Conservation (phyloP, 257 asterid species). For the Fraxinus quadrangulata region DNA sequence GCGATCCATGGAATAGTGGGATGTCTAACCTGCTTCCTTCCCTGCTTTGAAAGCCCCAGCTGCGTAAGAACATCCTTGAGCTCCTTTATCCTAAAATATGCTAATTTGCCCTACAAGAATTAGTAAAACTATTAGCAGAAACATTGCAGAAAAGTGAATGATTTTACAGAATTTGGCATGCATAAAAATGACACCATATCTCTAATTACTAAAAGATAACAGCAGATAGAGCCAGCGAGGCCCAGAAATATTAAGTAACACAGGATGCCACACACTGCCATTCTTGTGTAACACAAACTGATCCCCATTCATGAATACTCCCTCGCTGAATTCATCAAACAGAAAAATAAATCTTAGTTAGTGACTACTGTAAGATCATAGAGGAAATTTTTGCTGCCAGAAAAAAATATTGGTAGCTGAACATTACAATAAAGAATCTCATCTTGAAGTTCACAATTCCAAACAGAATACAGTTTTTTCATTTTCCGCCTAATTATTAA, state of each 20-base stretch:
- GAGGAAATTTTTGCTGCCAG: too few relatives aligned
- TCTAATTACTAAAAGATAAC: background rate
- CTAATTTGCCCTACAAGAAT: constrained; percentile 70
- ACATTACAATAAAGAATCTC: background rate
- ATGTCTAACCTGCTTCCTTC: constrained; percentile 89
- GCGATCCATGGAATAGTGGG: background rate
- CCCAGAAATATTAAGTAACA: background rate
- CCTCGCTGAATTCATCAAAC: too few relatives aligned
- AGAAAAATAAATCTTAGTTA: too few relatives aligned
- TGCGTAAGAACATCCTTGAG: constrained; percentile 90
- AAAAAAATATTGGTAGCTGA: too few relatives aligned
- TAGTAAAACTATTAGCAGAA: constrained; percentile 2
- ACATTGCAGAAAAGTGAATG: background rate
- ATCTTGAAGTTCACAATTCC: background rate
- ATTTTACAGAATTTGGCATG: background rate
- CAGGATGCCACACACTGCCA: background rate
- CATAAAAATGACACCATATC: background rate
- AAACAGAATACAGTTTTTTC: background rate
- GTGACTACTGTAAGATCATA: too few relatives aligned
- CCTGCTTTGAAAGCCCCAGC: constrained; percentile 90
- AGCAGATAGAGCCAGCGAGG: background rate
- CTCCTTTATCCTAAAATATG: constrained; percentile 92
- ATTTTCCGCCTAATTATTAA: constrained; percentile 11
- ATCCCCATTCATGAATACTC: too few relatives aligned
- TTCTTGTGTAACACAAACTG: too few relatives aligned